Base-by-base conservation (phyloP, 2,329 filamentous ascomycete species). In the Nothophaeocryptopus gaeumannii region DNA sequence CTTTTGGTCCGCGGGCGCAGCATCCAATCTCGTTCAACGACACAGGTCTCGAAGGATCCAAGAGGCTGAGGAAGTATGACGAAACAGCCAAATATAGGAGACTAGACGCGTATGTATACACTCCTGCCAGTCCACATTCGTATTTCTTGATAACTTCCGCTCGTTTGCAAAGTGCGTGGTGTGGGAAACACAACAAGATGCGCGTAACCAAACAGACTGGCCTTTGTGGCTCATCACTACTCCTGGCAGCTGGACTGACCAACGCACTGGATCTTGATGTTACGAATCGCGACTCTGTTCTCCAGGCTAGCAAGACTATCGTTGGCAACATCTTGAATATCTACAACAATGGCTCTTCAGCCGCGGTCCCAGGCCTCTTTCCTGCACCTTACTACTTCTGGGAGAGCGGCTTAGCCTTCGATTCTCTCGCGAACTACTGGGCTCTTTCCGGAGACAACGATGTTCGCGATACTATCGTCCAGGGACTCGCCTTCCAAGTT, bases 381-480 rank as follows among this genome's bases (percentile, higher is more conserved):
- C 50, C 53, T 2, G 16, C 51, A 0, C 60, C 61, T 2, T 67
- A 64, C 54, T 66, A 82, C 71, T 85, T 80, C 80, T 85, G 82
- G 83, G 78, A 84, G 58, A 74, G 76, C 32, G 83, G 83, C 41
- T 82, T 81, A 7, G 74, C 84, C 50, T 85, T 83, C 77, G 83
- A 83, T n/a, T 73, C 78, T 31, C 78, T 88, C 75, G 69, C 88
- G 29, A 82, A 88, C 66, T 88, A 88, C 65, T 86, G 81, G 54
- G 77, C 85, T 63, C 81, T 79, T 63, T 87, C 84, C 1, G 74
- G 77, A 36, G 84, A 88, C 64, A 62, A 74, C 3, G 76, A 71
- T 47, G 86, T 87, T 68, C 82, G 85, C 64, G 70, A 78, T 16
- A 72, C 79, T 3, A 73, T 84, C 42, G 76, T 78, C 31, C 72